These are phyloP conservation scores for Microbotryomycetes sp. DNA, from an alignment of 1,284 basidiomycete species.

Conservation along the genomic window DNA sequence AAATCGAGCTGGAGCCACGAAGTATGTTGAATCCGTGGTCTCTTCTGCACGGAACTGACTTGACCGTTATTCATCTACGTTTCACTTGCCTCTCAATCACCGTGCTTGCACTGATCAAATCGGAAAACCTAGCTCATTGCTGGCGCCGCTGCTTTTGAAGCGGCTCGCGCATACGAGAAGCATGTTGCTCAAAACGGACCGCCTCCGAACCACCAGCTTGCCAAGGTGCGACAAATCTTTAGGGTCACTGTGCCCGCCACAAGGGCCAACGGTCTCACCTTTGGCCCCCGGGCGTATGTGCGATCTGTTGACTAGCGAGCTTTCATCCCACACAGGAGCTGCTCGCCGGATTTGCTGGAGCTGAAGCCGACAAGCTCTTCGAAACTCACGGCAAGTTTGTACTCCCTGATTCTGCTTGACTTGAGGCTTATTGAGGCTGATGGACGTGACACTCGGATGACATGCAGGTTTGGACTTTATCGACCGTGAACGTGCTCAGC, in stretches of 20 bases:
- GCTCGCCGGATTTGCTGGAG: conserved; percentile 41
- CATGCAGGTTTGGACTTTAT: conserved; percentile 8
- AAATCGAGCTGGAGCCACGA: conserved; percentile 21
- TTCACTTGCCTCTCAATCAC: not conserved
- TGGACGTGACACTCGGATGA: too few relatives aligned
- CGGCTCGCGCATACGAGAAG: conserved; percentile 38
- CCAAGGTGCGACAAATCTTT: conserved; percentile 5
- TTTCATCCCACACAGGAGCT: conserved; percentile 34
- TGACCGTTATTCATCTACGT: not conserved
- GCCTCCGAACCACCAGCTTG: conserved; percentile 26
- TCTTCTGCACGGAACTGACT: not conserved
- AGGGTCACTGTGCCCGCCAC: too few relatives aligned
- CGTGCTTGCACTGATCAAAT: not conserved
- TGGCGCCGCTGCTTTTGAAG: conserved; percentile 21
- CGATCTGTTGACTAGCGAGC: not conserved
- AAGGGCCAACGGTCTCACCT: not conserved
- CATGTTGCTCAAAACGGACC: conserved; percentile 38
- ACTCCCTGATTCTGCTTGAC: too few relatives aligned
- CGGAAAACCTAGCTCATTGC: conserved; percentile 1
- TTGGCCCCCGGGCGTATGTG: not conserved
- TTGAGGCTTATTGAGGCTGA: too few relatives aligned
- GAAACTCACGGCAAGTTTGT: conserved; percentile 40
- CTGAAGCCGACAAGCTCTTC: conserved; percentile 42
- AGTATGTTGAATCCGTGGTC: not conserved
- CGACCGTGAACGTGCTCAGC: conserved; percentile 25